These are phyloP conservation scores for Apiospora saccharicola DNA, from an alignment of 2,329 filamentous ascomycete species.

Conservation along the genomic window DNA sequence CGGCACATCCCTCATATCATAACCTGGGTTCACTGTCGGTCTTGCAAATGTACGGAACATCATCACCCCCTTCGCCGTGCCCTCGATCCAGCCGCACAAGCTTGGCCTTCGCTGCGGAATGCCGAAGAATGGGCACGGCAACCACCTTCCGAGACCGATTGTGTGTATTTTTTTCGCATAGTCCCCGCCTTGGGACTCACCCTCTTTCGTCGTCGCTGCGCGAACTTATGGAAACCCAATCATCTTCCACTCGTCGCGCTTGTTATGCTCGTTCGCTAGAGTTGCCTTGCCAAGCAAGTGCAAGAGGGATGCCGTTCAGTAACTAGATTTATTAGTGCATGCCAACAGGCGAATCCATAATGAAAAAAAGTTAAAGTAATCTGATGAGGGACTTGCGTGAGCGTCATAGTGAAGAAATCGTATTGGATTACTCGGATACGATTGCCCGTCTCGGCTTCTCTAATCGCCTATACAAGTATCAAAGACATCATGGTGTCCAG, in stretches of 20 bases:
- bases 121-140: not conserved
- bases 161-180: not conserved
- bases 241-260: not conserved
- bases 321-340: not conserved
- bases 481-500: not conserved
- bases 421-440: not conserved
- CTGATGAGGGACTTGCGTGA: not conserved
- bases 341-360: not conserved
- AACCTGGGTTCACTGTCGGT: not conserved
- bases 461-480: not conserved
- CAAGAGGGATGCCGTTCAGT: slow-evolving; percentile 4
- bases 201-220: not conserved
- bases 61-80: not conserved
- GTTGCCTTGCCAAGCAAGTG: not conserved
- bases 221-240: not conserved
- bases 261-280: not conserved
- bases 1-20: not conserved
- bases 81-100: not conserved
- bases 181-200: not conserved
- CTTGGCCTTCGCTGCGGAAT: not conserved
- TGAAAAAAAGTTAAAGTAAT: not conserved
- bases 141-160: not conserved
- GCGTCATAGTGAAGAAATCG: not conserved
- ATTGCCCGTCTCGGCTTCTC: not conserved
- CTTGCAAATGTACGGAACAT: not conserved